Conservation (phyloP, 2,329 filamentous ascomycete species). For the Didymosphaeria variabile region DNA sequence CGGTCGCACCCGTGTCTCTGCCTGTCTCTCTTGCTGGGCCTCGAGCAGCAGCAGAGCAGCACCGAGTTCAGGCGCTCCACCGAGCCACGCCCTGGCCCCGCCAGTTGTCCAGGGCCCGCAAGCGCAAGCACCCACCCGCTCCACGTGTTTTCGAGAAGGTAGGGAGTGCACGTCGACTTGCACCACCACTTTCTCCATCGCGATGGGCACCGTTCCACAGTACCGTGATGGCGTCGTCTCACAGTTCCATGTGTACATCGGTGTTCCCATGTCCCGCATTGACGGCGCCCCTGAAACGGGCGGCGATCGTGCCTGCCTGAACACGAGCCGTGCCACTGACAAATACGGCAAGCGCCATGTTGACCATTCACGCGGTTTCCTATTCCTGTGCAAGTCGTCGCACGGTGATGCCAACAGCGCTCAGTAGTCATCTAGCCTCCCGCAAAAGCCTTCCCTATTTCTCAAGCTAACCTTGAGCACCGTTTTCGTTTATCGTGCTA, state of each 20-base stretch:
- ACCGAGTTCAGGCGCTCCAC: slow-evolving; percentile 11
- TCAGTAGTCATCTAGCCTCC: neutral
- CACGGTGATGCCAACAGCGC: neutral
- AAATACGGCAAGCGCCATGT: slow-evolving; percentile 2
- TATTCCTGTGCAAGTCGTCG: neutral
- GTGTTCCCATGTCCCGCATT: neutral
- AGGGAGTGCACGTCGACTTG: neutral
- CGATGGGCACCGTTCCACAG: neutral
- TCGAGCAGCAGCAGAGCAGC: neutral
- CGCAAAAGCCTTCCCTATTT: too few relatives aligned
- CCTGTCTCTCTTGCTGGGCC: too few relatives aligned
- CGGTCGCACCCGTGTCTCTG: neutral
- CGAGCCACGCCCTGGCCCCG: neutral
- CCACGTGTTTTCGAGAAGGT: slow-evolving; percentile 8
- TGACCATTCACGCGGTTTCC: neutral
- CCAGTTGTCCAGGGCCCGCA: neutral
- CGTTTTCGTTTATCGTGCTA: too few relatives aligned
- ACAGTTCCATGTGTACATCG: neutral
- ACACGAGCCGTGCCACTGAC: slow-evolving; percentile 5
- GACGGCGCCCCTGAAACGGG: slow-evolving; percentile 3
- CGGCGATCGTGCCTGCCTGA: slow-evolving; percentile 2
- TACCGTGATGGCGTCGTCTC: neutral
- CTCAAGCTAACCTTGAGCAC: too few relatives aligned
- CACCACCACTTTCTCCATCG: neutral
- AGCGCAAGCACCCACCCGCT: neutral